Evolutionary conservation across 805 yeast genomes (phyloP).

Genomic region (Kodamaea restingae): DNA sequence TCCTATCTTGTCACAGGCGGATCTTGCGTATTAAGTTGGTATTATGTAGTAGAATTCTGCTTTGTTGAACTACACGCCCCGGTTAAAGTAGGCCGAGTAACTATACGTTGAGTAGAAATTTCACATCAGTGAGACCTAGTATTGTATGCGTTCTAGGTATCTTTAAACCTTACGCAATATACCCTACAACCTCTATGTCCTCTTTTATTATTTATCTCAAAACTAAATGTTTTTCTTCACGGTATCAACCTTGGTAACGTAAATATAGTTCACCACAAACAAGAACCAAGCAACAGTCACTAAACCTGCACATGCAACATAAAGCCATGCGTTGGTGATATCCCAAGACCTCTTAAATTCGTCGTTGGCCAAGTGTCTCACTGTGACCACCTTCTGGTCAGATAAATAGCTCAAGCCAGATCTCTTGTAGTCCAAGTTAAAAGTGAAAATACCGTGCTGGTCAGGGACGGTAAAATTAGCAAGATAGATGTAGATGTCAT

Average conservation of each 20-base stretch:
- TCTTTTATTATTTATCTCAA: neutral
- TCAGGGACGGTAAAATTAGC: constrained; percentile 76
- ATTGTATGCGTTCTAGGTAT: too few species aligned
- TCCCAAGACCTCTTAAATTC: constrained; percentile 93
- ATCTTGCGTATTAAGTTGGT: too few species aligned
- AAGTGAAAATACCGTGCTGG: constrained; percentile 95
- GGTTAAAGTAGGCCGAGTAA: too few species aligned
- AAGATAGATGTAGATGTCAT: constrained; percentile 47
- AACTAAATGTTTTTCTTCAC: constrained; percentile 24
- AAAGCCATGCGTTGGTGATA: constrained; percentile 90
- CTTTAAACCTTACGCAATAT: too few species aligned
- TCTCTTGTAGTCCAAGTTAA: constrained; percentile 71
- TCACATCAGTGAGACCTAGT: too few species aligned
- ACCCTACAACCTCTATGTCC: neutral
- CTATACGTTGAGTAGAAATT: too few species aligned
- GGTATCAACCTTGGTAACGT: constrained; percentile 28
- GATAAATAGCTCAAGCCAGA: constrained; percentile 67
- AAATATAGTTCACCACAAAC: constrained; percentile 65
- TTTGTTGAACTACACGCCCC: too few species aligned
- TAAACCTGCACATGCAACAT: constrained; percentile 62
- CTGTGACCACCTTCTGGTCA: constrained; percentile 68
- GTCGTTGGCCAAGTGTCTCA: constrained; percentile 92
- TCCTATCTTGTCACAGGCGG: too few species aligned
- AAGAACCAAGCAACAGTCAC: constrained; percentile 75
- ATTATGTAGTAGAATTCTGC: too few species aligned